Conservation (phyloP, 306 rosid genomes). For the Trifolium subterraneum region DNA sequence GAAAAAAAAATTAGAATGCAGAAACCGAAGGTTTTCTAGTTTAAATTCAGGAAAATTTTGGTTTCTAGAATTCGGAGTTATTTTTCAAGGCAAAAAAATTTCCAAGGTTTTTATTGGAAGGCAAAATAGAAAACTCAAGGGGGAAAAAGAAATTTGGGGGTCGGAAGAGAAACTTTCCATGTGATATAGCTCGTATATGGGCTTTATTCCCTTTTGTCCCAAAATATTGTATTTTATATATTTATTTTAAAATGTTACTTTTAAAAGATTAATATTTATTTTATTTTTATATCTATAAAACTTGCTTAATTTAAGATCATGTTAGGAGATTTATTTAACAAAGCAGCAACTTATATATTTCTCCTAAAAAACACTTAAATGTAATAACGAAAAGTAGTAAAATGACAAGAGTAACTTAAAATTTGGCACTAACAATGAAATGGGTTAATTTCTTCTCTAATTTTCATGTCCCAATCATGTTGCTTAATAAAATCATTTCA, state of each 20-base stretch:
- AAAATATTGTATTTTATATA: background rate
- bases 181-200: no score
- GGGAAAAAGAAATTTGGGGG: no score
- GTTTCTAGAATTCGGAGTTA: no score
- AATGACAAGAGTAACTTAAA: background rate
- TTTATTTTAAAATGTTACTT: background rate
- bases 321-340: background rate
- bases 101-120: no score
- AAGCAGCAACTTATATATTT: background rate
- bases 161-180: no score
- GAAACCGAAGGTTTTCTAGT: no score
- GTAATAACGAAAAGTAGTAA: background rate
- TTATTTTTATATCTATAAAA: no score
- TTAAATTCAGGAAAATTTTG: no score
- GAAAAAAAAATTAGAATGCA: no score
- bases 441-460: background rate
- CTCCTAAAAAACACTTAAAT: background rate
- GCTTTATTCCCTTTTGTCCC: no score
- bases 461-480: slow-evolving; percentile 26
- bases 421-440: background rate
- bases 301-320: slow-evolving; percentile 4
- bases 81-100: no score
- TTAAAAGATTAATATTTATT: background rate
- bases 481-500: background rate
- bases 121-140: no score